A percentile compares a stretch with the other conserved stretches of the same genome.
Conservation (phyloP, 2,329 filamentous ascomycete genomes). For the Hysterium pulicare region DNA sequence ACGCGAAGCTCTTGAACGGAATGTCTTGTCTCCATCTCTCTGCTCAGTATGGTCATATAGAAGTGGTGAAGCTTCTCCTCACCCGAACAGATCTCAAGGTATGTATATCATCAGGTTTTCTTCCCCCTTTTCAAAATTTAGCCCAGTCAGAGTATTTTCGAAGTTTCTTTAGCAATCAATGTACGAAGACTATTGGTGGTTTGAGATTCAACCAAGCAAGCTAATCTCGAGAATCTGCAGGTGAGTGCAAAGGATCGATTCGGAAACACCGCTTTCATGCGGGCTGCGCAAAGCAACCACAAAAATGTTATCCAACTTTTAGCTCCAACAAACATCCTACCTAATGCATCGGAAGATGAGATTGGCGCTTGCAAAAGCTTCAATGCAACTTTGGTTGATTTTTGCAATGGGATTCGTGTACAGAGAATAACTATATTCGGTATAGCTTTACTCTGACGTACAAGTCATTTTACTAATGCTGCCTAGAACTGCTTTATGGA, state of each 20-base stretch:
- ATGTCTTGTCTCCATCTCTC: too few relatives aligned
- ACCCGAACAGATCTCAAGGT: constrained; percentile 34
- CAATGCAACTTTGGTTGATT: constrained; percentile 39
- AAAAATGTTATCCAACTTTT: constrained; percentile 41
- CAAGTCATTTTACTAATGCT: background rate
- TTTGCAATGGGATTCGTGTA: constrained; percentile 34
- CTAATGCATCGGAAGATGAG: constrained; percentile 32
- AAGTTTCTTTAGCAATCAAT: too few relatives aligned
- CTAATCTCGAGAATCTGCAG: too few relatives aligned
- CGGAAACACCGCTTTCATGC: constrained; percentile 43
- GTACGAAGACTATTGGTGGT: too few relatives aligned
- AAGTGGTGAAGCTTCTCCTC: constrained; percentile 35
- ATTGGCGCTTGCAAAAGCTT: constrained; percentile 36
- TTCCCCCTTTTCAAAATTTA: too few relatives aligned
- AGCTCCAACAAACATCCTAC: constrained; percentile 40
- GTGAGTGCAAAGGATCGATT: constrained; percentile 41
- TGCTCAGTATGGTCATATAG: constrained; percentile 34
- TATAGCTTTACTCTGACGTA: background rate
- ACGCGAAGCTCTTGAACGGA: too few relatives aligned
- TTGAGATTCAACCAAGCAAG: too few relatives aligned
- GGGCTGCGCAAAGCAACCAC: constrained; percentile 39
- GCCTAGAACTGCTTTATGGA: constrained; percentile 32
- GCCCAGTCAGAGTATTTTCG: too few relatives aligned
- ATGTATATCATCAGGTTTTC: too few relatives aligned
- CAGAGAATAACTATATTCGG: constrained; percentile 25